Evolutionary conservation across 495 filamentous ascomycete species (phyloP).

Genomic region (Trichoderma reesei): DNA sequence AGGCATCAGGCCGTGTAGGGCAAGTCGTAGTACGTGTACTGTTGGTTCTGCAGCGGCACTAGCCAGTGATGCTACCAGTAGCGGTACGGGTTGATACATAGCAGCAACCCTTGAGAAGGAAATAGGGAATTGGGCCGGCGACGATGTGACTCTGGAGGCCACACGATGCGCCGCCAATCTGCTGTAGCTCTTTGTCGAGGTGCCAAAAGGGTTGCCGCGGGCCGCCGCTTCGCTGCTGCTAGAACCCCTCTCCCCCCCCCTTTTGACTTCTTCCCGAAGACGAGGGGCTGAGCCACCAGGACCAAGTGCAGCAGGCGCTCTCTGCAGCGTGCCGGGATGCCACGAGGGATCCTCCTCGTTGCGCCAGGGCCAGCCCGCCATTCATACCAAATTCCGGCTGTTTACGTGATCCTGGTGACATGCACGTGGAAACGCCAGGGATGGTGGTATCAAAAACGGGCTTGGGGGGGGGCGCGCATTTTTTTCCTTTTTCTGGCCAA

Average conservation of each 20-base stretch:
- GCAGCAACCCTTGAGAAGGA: not conserved
- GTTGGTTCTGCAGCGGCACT: too few relatives aligned
- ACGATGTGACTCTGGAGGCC: not conserved
- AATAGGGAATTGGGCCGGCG: conserved; percentile 6
- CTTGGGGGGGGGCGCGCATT: not conserved
- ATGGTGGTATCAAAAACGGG: not conserved
- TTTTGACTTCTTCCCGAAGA: not conserved
- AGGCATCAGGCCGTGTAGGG: not conserved
- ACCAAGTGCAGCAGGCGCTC: not conserved
- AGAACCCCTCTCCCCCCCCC: not conserved
- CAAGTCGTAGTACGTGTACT: not conserved
- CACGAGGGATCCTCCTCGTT: conserved; percentile 6
- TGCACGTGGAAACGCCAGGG: conserved; percentile 5
- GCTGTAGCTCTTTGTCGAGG: not conserved
- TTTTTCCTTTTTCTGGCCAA: conserved; percentile 1
- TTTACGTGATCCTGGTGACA: conserved; percentile 1
- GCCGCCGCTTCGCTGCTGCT: conserved; percentile 7
- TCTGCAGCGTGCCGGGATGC: conserved; percentile 6
- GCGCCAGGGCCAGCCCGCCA: not conserved
- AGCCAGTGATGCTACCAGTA: too few relatives aligned
- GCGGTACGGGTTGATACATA: too few relatives aligned
- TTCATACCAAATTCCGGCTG: conserved; percentile 5
- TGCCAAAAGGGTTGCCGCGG: not conserved
- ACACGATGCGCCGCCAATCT: conserved; percentile 4
- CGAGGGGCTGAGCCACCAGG: not conserved